These are phyloP conservation scores for Ophiocordyceps camponoti-leonardi DNA, from an alignment of 2,329 filamentous ascomycete species.

Conservation along the genomic window DNA sequence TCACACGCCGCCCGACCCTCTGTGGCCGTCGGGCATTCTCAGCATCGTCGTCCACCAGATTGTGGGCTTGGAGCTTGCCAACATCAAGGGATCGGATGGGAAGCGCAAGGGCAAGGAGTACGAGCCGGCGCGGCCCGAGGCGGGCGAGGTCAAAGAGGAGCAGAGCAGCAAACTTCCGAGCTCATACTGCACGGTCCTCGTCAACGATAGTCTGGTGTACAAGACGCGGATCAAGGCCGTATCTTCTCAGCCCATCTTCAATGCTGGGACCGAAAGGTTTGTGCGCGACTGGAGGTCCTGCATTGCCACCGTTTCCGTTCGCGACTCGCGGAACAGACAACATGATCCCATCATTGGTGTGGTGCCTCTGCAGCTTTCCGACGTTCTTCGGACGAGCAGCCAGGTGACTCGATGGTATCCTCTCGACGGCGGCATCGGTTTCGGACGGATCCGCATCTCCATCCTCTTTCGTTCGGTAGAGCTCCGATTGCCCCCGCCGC, in stretches of 20 bases:
- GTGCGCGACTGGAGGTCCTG: constrained; percentile 51
- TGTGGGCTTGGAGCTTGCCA: constrained; percentile 81
- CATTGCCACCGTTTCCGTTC: constrained; percentile 50
- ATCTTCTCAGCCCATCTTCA: constrained; percentile 64
- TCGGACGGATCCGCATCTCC: constrained; percentile 49
- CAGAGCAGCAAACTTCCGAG: constrained; percentile 62
- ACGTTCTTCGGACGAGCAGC: constrained; percentile 44
- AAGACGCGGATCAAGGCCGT: constrained; percentile 61
- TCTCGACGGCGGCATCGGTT: constrained; percentile 52
- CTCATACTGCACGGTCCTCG: constrained; percentile 72
- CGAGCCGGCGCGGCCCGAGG: constrained; percentile 51
- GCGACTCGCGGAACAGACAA: constrained; percentile 51
- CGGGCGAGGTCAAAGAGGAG: constrained; percentile 43
- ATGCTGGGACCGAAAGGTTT: constrained; percentile 57
- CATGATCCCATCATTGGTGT: constrained; percentile 54
- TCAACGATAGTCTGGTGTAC: constrained; percentile 55
- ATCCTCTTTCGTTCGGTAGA: constrained; percentile 58
- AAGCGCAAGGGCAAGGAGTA: constrained; percentile 33
- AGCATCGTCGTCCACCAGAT: constrained; percentile 85
- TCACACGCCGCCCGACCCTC: constrained; percentile 83
- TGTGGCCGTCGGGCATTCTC: constrained; percentile 85
- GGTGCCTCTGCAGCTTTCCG: constrained; percentile 46
- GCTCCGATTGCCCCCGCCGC: constrained; percentile 37
- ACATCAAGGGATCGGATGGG: constrained; percentile 70
- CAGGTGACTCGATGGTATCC: constrained; percentile 52